Conservation (phyloP, 345 rosid genomes). For the Noccaea caerulescens region DNA sequence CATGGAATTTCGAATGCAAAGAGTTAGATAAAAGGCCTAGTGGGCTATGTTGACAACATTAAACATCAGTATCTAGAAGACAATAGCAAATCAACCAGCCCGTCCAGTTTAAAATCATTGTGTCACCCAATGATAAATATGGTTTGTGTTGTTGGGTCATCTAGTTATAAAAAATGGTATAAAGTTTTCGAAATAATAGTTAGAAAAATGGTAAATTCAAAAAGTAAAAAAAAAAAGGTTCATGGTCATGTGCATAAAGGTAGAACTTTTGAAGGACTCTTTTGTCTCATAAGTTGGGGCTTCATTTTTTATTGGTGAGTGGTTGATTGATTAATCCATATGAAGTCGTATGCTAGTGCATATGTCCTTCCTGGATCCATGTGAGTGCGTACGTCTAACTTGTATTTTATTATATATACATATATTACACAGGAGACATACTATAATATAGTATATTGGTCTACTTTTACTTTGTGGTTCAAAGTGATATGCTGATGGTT, state of each 20-base stretch:
- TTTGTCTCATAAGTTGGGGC: constrained; percentile 37
- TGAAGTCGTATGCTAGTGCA: constrained; percentile 29
- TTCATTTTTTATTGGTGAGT: constrained; percentile 28
- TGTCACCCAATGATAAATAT: too few relatives aligned
- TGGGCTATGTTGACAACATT: too few relatives aligned
- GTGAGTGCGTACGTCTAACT: constrained; percentile 13
- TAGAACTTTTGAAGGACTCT: constrained; percentile 41
- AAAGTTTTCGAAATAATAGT: not conserved
- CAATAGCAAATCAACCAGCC: too few relatives aligned
- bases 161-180: too few relatives aligned
- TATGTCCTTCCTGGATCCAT: constrained; percentile 41
- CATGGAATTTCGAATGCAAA: too few relatives aligned
- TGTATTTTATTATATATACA: not conserved
- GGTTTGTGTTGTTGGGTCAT: too few relatives aligned
- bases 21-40: too few relatives aligned
- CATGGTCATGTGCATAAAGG: constrained; percentile 42
- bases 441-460: not conserved
- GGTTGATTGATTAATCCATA: constrained; percentile 25
- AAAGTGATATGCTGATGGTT: not conserved
- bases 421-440: not conserved
- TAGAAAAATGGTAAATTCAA: constrained; percentile 24
- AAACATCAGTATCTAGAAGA: too few relatives aligned
- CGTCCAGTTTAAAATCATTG: too few relatives aligned
- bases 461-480: constrained; percentile 8
- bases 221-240: constrained; percentile 12